A percentile compares a stretch with the other conserved stretches of the same genome.
phyloP scores from a whole-genome alignment of 306 rosid genomes.

The Albizia julibrissin region DNA sequence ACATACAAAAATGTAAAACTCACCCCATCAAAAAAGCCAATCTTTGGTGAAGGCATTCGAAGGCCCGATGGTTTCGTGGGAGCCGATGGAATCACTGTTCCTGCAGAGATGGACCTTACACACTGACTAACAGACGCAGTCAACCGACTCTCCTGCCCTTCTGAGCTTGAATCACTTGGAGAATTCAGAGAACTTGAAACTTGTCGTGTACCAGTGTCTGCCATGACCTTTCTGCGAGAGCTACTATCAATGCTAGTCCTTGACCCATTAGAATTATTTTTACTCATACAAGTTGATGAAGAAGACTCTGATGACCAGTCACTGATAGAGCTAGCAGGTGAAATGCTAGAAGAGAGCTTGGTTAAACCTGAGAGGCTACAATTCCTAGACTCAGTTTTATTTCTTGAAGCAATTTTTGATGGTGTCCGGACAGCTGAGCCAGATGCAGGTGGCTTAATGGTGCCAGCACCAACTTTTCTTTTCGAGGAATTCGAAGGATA shows the following conservation, averaged over 20 bases:
- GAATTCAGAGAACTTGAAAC: constrained; percentile 40
- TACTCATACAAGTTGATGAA: constrained; percentile 56
- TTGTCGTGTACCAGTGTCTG: constrained; percentile 47
- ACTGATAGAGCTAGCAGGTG: constrained; percentile 88
- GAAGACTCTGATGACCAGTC: constrained; percentile 89
- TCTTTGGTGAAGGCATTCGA: constrained; percentile 86
- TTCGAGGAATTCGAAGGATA: constrained; percentile 49
- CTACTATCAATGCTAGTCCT: constrained; percentile 62
- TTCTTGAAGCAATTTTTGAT: constrained; percentile 48
- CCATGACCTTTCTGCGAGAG: constrained; percentile 50
- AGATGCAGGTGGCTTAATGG: constrained; percentile 48
- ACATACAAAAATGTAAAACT: constrained; percentile 35
- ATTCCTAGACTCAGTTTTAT: constrained; percentile 46
- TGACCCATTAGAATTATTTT: constrained; percentile 52
- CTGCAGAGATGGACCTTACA: constrained; percentile 40
- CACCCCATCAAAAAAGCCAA: constrained; percentile 98
- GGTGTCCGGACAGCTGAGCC: constrained; percentile 50
- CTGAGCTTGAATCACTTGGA: constrained; percentile 29
- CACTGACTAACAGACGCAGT: constrained; percentile 40
- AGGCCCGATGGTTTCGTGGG: constrained; percentile 74
- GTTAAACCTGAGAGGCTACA: constrained; percentile 46
- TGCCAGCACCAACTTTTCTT: constrained; percentile 44
- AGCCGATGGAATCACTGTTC: constrained; percentile 46
- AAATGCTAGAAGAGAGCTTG: constrained; percentile 61
- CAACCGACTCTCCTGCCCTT: constrained; percentile 46